Evolutionary conservation across 306 rosid genomes (phyloP).

Genomic region (Cucurbita maxima): DNA sequence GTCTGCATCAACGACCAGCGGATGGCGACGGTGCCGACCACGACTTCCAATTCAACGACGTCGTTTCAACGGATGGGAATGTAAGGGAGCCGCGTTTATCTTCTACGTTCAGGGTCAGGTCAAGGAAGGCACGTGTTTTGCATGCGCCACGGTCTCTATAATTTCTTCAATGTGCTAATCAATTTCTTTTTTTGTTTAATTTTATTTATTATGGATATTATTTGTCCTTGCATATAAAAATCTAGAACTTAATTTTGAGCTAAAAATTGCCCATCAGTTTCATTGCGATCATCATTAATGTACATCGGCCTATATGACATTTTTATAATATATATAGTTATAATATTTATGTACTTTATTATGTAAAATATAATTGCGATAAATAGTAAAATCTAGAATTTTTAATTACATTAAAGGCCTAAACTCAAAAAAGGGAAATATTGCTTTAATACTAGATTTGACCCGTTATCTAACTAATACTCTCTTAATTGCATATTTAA

Average conservation of each 20-base stretch:
- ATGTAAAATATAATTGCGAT: background rate
- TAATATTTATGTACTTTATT: too few species aligned
- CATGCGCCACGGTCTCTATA: background rate
- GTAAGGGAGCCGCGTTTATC: background rate
- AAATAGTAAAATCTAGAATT: background rate
- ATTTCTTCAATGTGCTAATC: background rate
- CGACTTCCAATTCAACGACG: background rate
- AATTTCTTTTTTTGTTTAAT: background rate
- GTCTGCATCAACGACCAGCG: background rate
- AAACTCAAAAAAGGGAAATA: background rate
- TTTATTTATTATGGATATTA: background rate
- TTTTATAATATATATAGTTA: too few species aligned
- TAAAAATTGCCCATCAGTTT: too few species aligned
- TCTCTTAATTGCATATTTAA: background rate
- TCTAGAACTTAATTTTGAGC: background rate
- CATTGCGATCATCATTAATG: too few species aligned
- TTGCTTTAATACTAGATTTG: background rate
- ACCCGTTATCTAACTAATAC: background rate
- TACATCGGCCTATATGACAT: background rate
- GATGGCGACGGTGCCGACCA: background rate
- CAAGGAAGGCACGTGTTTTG: background rate
- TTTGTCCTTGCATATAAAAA: background rate
- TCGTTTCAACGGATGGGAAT: background rate
- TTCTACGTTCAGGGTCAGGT: background rate
- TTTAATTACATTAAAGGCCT: background rate